Percentiles rank a stretch among this genome's conserved stretches.
phyloP scores from a whole-genome alignment of 1,284 basidiomycete genomes.

The Trametes pubescens region DNA sequence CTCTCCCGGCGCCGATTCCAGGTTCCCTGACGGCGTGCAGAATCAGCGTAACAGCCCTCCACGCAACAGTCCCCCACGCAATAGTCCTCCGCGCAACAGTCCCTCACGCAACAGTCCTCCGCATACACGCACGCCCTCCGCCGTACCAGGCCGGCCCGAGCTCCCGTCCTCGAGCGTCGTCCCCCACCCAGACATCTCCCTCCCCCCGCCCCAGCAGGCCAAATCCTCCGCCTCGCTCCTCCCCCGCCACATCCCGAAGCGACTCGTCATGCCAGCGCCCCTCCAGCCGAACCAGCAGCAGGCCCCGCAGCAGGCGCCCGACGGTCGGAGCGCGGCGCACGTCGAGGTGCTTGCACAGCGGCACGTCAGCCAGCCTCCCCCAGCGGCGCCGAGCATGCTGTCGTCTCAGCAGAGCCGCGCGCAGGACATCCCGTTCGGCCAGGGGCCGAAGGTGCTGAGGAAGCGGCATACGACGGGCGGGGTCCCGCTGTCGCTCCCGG shows the following conservation, averaged over 20 bases:
- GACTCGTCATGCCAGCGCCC: slow-evolving; percentile 72
- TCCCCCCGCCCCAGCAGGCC: slow-evolving; percentile 36
- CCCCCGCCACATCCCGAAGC: slow-evolving; percentile 62
- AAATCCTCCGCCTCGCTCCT: slow-evolving; percentile 29
- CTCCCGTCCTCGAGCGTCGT: slow-evolving; percentile 17
- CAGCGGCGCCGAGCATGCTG: background rate
- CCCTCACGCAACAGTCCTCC: slow-evolving; percentile 11
- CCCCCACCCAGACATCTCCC: slow-evolving; percentile 39
- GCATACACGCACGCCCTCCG: slow-evolving; percentile 12
- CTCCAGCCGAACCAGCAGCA: slow-evolving; percentile 43
- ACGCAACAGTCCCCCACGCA: no score
- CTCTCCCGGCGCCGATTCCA: slow-evolving; percentile 20
- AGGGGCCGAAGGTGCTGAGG: slow-evolving; percentile 34
- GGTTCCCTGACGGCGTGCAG: background rate
- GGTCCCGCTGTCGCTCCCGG: slow-evolving; percentile 9
- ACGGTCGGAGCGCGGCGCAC: slow-evolving; percentile 18
- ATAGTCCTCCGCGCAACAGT: no score
- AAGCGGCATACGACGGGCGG: slow-evolving; percentile 31
- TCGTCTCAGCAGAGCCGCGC: slow-evolving; percentile 23
- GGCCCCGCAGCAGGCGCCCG: slow-evolving; percentile 17
- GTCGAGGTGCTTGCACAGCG: slow-evolving; percentile 30
- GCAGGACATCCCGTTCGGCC: slow-evolving; percentile 34
- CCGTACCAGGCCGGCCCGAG: slow-evolving; percentile 10
- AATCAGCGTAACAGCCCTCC: slow-evolving; percentile 16
- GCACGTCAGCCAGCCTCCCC: slow-evolving; percentile 13